These are phyloP conservation scores for Cryptococcus sp. DNA, from an alignment of 1,284 basidiomycete genomes.

Conservation along the genomic window DNA sequence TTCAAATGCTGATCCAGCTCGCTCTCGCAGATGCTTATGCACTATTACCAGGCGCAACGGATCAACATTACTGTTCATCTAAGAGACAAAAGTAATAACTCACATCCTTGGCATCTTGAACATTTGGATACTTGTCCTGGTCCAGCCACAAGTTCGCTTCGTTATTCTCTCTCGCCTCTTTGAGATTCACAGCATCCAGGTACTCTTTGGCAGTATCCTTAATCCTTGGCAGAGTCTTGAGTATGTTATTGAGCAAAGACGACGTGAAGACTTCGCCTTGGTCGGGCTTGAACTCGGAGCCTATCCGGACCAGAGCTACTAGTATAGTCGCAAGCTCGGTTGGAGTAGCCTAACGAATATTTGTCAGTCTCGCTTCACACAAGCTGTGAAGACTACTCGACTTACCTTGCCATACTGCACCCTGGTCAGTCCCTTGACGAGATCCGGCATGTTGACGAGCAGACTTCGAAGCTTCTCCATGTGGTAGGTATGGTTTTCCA, in stretches of 20 bases:
- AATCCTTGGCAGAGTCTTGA: constrained; percentile 69
- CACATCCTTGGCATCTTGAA: constrained; percentile 60
- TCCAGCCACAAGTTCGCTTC: constrained; percentile 76
- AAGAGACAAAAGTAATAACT: constrained; percentile 12
- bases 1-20: constrained; percentile 77
- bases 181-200: constrained; percentile 64
- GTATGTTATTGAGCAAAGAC: constrained; percentile 68
- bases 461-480: constrained; percentile 66
- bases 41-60: constrained; percentile 22
- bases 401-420: constrained; percentile 85
- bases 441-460: constrained; percentile 77
- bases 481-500: constrained; percentile 60
- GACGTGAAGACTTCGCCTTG: constrained; percentile 65
- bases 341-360: constrained; percentile 67
- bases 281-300: constrained; percentile 63
- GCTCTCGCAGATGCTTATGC: constrained; percentile 58
- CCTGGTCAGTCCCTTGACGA: constrained; percentile 82
- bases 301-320: constrained; percentile 72
- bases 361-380: neutral
- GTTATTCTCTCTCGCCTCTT: constrained; percentile 67
- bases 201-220: constrained; percentile 62
- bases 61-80: neutral
- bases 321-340: constrained; percentile 79
- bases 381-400: neutral
- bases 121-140: constrained; percentile 66